These are phyloP conservation scores for Cercospora nicotianae DNA, from an alignment of 2,329 filamentous ascomycete genomes.

Conservation along the genomic window DNA sequence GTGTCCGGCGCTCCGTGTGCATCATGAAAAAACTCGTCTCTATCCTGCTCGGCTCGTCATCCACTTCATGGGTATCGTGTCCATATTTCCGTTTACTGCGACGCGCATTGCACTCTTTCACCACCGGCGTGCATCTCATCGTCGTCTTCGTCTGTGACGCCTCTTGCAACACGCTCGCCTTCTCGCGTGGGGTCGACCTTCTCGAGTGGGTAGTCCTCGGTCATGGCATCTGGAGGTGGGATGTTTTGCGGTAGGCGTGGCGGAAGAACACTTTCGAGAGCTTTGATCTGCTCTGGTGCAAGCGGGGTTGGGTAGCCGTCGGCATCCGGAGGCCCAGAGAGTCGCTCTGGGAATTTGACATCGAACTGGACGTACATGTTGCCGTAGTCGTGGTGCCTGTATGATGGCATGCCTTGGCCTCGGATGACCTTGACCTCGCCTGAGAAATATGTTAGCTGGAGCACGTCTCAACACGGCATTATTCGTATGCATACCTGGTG, in stretches of 20 bases:
- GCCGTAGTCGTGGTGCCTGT: conserved; percentile 89
- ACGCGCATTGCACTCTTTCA: conserved; percentile 83
- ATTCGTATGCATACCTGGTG: conserved; percentile 64
- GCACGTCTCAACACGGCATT: conserved; percentile 37
- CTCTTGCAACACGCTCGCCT: conserved; percentile 62
- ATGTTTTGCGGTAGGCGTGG: conserved; percentile 63
- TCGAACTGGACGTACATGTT: conserved; percentile 98
- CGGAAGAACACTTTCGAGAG: conserved; percentile 83
- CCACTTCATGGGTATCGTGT: conserved; percentile 19
- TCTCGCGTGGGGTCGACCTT: conserved; percentile 70
- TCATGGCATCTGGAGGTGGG: conserved; percentile 83
- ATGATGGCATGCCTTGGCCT: conserved; percentile 96
- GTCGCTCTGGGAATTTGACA: conserved; percentile 82
- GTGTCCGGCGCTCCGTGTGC: background rate
- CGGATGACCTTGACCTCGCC: conserved; percentile 90
- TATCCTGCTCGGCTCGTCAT: conserved; percentile 6
- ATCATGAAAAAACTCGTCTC: conserved; percentile 1
- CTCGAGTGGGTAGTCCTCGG: conserved; percentile 83
- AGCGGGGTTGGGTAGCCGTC: conserved; percentile 46
- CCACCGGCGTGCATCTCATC: conserved; percentile 63
- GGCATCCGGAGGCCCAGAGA: conserved; percentile 41
- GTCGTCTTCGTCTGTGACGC: conserved; percentile 62
- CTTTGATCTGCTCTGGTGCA: conserved; percentile 68
- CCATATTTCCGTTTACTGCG: conserved; percentile 63
- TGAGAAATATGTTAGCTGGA: background rate